A percentile compares a stretch with the other conserved stretches of the same genome.
Evolutionary conservation across 2,329 filamentous ascomycete genomes (phyloP).

Genomic region (Neofusicoccum cordaticola): DNA sequence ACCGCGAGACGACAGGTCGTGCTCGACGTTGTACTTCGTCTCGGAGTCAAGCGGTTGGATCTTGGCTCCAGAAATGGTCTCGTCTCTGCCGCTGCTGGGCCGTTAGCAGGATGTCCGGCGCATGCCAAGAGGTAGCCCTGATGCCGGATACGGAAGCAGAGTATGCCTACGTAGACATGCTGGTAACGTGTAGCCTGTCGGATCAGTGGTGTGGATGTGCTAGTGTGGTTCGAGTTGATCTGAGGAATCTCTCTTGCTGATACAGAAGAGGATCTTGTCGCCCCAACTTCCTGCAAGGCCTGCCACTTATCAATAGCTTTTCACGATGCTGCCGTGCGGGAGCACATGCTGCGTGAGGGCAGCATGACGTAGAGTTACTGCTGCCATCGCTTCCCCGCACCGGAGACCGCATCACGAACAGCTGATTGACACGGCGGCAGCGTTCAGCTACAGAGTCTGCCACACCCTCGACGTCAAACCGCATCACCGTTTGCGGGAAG

Average conservation of each 20-base stretch:
- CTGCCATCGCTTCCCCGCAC: background rate
- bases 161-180: background rate
- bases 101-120: background rate
- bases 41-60: conserved; percentile 23
- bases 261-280: background rate
- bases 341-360: background rate
- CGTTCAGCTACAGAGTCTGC: background rate
- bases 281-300: background rate
- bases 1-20: conserved; percentile 20
- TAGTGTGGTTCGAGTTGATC: background rate
- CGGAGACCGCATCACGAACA: background rate
- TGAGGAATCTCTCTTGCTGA: background rate
- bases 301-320: background rate
- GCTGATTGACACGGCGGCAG: background rate
- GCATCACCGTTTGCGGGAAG: conserved; percentile 8
- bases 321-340: background rate
- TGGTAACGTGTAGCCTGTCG: background rate
- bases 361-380: conserved; percentile 3
- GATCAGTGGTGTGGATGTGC: background rate
- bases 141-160: conserved; percentile 1
- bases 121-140: background rate
- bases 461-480: conserved; percentile 7
- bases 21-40: conserved; percentile 19
- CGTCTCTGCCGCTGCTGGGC: conserved; percentile 2
- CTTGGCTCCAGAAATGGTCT: conserved; percentile 23